A percentile compares a stretch with the other conserved stretches of the same genome.
phyloP scores from a whole-genome alignment of 345 rosid species.

The Jatropha curcas region DNA sequence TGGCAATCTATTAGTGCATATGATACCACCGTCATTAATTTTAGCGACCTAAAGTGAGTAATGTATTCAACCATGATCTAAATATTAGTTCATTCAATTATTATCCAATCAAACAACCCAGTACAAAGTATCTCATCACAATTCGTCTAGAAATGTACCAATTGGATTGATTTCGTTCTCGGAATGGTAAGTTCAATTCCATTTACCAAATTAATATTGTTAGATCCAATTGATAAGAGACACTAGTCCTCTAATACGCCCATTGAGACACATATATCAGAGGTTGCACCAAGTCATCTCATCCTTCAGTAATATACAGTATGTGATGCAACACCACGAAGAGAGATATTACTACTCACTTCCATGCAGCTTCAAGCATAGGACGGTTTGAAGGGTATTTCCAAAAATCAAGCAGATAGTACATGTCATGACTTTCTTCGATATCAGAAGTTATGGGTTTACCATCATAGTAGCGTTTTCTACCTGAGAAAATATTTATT shows the following conservation, averaged over 20 bases:
- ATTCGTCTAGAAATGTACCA: not conserved
- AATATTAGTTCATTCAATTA: not conserved
- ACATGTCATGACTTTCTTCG: not conserved
- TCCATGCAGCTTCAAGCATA: constrained; percentile 6
- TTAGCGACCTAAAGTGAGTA: not conserved
- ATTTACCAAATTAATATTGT: not conserved
- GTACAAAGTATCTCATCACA: not conserved
- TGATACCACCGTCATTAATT: not conserved
- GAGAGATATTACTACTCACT: constrained; percentile 15
- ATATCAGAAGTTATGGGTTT: not conserved
- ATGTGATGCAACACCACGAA: not conserved
- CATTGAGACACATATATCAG: not conserved
- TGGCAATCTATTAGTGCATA: not conserved
- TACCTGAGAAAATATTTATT: constrained; percentile 5
- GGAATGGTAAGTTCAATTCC: not conserved
- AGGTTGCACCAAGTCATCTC: not conserved
- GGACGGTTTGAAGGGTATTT: constrained; percentile 15
- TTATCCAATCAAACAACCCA: not conserved
- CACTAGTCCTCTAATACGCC: not conserved
- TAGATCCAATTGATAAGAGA: not conserved
- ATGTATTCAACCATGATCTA: not conserved
- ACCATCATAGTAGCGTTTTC: not conserved
- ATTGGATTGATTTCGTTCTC: not conserved
- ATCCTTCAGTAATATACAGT: not conserved
- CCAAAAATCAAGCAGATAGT: constrained; percentile 12